Conservation (phyloP, 495 filamentous ascomycete genomes). For the Aeminium ludgeri region DNA sequence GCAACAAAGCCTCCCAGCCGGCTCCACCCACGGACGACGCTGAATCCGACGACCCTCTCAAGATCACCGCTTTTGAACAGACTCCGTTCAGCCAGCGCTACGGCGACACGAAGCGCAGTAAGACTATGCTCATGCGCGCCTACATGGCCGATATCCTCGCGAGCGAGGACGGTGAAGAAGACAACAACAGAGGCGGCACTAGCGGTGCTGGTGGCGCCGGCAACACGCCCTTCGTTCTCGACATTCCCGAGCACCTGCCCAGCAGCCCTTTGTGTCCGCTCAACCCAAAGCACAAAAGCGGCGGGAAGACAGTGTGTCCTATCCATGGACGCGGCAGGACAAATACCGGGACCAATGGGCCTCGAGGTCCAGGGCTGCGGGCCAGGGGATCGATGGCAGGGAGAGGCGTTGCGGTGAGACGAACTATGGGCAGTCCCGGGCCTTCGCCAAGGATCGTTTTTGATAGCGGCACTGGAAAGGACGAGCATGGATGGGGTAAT, state of each 20-base stretch:
- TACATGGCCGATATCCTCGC: slow-evolving; percentile 3
- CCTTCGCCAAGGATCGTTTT: slow-evolving; percentile 2
- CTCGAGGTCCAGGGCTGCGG: neutral
- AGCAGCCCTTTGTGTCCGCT: slow-evolving; percentile 47
- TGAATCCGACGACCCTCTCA: neutral
- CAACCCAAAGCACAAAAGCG: slow-evolving; percentile 35
- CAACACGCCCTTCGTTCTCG: slow-evolving; percentile 30
- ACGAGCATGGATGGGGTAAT: neutral
- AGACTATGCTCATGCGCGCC: slow-evolving; percentile 2
- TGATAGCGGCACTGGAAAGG: slow-evolving; percentile 1
- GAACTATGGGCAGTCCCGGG: neutral
- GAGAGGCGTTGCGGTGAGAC: neutral
- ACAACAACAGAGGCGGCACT: neutral
- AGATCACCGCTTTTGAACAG: slow-evolving; percentile 11
- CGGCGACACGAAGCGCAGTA: slow-evolving; percentile 9
- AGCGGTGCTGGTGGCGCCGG: neutral
- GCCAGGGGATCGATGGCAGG: neutral
- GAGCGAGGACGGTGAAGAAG: slow-evolving; percentile 3
- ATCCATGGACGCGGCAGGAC: slow-evolving; percentile 24
- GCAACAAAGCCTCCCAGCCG: slow-evolving; percentile 1
- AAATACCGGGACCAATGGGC: neutral
- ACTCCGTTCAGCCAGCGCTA: slow-evolving; percentile 14
- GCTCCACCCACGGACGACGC: neutral
- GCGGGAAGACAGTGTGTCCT: slow-evolving; percentile 38
- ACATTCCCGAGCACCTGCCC: slow-evolving; percentile 48